These are phyloP conservation scores for Solioccasus polychromus DNA, from an alignment of 768 basidiomycete species.

Conservation along the genomic window DNA sequence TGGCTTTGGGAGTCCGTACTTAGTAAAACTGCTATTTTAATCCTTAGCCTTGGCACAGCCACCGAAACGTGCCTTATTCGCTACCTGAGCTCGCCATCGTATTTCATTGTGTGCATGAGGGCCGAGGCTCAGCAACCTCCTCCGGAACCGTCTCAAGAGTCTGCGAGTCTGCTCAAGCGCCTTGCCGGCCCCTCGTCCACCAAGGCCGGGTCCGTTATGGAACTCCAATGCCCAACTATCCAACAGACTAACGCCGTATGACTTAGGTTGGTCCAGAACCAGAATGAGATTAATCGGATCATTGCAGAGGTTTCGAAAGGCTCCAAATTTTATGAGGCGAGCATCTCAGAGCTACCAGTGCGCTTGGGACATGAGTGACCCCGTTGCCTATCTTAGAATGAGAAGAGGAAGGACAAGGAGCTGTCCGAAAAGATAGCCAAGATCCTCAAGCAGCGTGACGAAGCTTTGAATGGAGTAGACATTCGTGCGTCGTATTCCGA, in stretches of 20 bases:
- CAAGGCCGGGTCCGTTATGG: conserved; percentile 73
- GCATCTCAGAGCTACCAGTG: conserved; percentile 11
- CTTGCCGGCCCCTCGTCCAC: conserved; percentile 86
- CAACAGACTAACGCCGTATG: conserved; percentile 9
- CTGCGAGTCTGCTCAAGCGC: conserved; percentile 68
- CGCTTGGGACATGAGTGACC: background rate
- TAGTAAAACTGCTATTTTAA: too few species aligned
- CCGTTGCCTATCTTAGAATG: conserved; percentile 52
- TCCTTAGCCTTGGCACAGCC: too few species aligned
- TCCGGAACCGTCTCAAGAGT: conserved; percentile 51
- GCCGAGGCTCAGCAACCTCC: conserved; percentile 17
- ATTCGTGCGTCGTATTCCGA: conserved; percentile 41
- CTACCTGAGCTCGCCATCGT: too few species aligned
- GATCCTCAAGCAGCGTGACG: conserved; percentile 64
- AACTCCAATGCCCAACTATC: background rate
- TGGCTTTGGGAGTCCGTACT: too few species aligned
- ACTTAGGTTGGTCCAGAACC: conserved; percentile 66
- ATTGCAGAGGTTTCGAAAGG: conserved; percentile 92
- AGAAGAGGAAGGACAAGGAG: conserved; percentile 86
- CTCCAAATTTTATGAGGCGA: conserved; percentile 86
- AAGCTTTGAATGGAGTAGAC: conserved; percentile 52
- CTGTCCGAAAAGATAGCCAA: conserved; percentile 72
- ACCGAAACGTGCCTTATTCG: too few species aligned
- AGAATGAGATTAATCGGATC: conserved; percentile 80
- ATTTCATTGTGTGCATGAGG: conserved; percentile 14